A percentile compares a stretch with the other conserved stretches of the same genome.
Evolutionary conservation across 345 rosid genomes (phyloP).

Genomic region (Eucalyptus curtisii): DNA sequence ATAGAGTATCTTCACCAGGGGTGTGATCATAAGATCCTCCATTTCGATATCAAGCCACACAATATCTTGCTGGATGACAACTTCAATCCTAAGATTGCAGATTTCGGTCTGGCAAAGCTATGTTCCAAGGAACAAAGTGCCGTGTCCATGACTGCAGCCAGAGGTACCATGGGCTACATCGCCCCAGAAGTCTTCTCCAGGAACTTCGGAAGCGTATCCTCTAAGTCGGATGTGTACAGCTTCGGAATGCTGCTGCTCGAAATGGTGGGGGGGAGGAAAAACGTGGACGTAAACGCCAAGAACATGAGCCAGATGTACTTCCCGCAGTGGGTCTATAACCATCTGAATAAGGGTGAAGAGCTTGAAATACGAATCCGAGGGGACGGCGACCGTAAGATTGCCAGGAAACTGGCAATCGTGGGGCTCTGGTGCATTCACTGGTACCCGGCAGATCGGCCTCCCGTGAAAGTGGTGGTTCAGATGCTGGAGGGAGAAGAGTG

Average conservation of each 20-base stretch:
- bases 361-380: not conserved
- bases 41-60: constrained; percentile 16
- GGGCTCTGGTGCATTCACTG: constrained; percentile 8
- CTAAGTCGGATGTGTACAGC: constrained; percentile 6
- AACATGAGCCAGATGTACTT: not conserved
- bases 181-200: constrained; percentile 1
- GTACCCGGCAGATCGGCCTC: constrained; percentile 4
- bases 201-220: not conserved
- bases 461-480: not conserved
- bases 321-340: not conserved
- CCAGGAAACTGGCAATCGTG: constrained; percentile 2
- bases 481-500: not conserved
- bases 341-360: not conserved
- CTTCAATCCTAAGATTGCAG: constrained; percentile 6
- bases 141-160: not conserved
- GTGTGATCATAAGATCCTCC: constrained; percentile 10
- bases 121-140: not conserved
- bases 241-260: constrained; percentile 13
- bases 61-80: not conserved
- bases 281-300: not conserved
- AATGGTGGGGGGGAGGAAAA: not conserved
- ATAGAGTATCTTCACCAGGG: constrained; percentile 18
- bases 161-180: constrained; percentile 12
- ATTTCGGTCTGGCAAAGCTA: constrained; percentile 19
- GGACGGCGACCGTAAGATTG: not conserved